Base-by-base conservation (phyloP, 2,329 filamentous ascomycete genomes). In the Exophiala lecanii-corni region DNA sequence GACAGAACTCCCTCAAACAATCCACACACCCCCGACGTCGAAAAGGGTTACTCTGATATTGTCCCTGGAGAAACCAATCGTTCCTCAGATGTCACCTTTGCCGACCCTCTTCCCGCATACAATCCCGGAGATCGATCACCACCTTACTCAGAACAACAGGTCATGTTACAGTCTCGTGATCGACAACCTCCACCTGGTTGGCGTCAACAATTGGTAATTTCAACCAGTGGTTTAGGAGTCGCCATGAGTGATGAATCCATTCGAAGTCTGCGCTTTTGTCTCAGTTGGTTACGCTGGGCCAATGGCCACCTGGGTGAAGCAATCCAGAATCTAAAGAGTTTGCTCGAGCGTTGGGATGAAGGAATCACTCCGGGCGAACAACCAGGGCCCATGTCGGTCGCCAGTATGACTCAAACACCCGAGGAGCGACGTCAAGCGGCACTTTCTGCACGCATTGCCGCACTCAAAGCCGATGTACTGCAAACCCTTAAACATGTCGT, bases 191-290 rank as follows among this genome's bases (percentile, higher is more conserved):
- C 65, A 18, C 50, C 60, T 9, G 74, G 71, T 30, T 94, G 89
- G 88, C 86, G 86, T 49, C 86, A 85, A 9, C 81, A 89, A 10
- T 71, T 96, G 13, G 85, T 95, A 54, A 86, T 94, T 62, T 89
- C 87, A 4, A 96, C 91, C 0, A 94, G 89, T 1, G 91, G 89
- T 0, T 75, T 97, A 1, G 89, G 89, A 51, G 83, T 94, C 12
- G 89, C 92, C 1, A 88, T 98, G 76, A 94, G 85, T 57, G 84
- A 94, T 13, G 84, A 92, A 58, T 94, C 87, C 16, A 69, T 96
- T 6, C 79, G 82, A 39, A 92, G 84, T 49, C 70, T 98, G 31
- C 88, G 86, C 56, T 91, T 88, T 57, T 96, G 89, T 51, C 70
- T 97, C 2, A 76, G 76, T 17, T 86, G 89, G 74, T 71, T 97